Conservation (phyloP, 805 yeast species). For the Hanseniaspora clermontiae region DNA sequence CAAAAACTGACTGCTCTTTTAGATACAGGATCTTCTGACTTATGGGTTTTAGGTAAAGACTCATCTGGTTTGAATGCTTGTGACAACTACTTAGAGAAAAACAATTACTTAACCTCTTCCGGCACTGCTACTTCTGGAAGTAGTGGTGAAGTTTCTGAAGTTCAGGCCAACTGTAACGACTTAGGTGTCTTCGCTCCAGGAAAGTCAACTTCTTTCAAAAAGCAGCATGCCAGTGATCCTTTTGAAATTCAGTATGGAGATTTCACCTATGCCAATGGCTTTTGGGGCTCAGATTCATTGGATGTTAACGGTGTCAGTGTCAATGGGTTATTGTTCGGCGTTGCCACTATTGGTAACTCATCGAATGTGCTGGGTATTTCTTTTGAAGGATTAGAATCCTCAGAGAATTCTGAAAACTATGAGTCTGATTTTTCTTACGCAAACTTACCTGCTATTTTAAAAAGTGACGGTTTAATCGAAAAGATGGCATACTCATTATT, state of each 20-base stretch:
- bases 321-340: constrained; percentile 51
- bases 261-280: constrained; percentile 33
- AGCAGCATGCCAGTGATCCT: not conserved
- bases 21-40: constrained; percentile 67
- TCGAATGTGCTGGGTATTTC: constrained; percentile 60
- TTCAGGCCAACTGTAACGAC: not conserved
- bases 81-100: not conserved
- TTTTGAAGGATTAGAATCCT: constrained; percentile 53
- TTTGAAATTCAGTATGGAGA: constrained; percentile 45
- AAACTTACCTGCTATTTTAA: constrained; percentile 55
- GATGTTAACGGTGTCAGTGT: constrained; percentile 40
- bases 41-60: constrained; percentile 40
- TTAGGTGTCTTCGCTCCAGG: constrained; percentile 2
- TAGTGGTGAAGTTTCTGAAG: not conserved
- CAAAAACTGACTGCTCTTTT: constrained; percentile 43
- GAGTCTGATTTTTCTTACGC: constrained; percentile 31
- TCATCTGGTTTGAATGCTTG: not conserved
- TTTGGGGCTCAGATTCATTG: constrained; percentile 44
- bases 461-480: constrained; percentile 42
- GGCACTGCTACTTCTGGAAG: not conserved
- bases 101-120: not conserved
- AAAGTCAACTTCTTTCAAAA: not conserved
- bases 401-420: constrained; percentile 30
- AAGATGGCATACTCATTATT: constrained; percentile 51
- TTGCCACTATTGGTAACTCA: constrained; percentile 54